Evolutionary conservation across 495 filamentous ascomycete species (phyloP).

Genomic region (Hypoxylon crocopeplum): DNA sequence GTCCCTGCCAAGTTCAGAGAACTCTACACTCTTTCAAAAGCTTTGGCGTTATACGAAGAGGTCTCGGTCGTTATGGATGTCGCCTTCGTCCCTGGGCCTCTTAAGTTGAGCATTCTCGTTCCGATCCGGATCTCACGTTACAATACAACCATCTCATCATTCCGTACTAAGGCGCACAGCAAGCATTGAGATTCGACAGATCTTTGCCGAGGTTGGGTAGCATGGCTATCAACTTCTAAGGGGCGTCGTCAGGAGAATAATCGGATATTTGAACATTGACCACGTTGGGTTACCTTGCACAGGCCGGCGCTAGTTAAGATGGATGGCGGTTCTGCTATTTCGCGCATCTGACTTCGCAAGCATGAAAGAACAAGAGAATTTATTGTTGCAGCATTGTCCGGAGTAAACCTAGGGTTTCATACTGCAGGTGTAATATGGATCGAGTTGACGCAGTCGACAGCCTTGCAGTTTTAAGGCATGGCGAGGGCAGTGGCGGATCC

Average conservation of each 20-base stretch:
- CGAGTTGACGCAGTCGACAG: slow-evolving; percentile 21
- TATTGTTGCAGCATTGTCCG: slow-evolving; percentile 27
- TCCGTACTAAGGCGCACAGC: slow-evolving; percentile 1
- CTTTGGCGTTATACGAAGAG: slow-evolving; percentile 2
- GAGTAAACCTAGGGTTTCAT: slow-evolving; percentile 28
- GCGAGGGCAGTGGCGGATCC: slow-evolving; percentile 12
- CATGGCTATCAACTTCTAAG: slow-evolving; percentile 8
- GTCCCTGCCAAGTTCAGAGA: slow-evolving; percentile 28
- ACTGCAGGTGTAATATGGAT: slow-evolving; percentile 30
- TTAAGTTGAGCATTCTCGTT: not conserved
- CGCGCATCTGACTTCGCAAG: slow-evolving; percentile 34
- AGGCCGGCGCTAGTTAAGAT: slow-evolving; percentile 38
- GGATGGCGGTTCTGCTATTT: slow-evolving; percentile 38
- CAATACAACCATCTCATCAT: not conserved
- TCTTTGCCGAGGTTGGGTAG: slow-evolving; percentile 9
- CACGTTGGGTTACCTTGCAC: slow-evolving; percentile 32
- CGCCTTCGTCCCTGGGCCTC: not conserved
- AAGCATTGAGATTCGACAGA: slow-evolving; percentile 7
- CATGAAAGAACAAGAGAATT: slow-evolving; percentile 31
- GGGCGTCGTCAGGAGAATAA: slow-evolving; percentile 22
- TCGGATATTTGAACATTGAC: slow-evolving; percentile 27
- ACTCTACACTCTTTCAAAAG: slow-evolving; percentile 21
- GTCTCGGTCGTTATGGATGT: slow-evolving; percentile 29
- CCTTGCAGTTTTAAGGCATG: slow-evolving; percentile 10
- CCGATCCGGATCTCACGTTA: slow-evolving; percentile 2